Conservation (phyloP, 139 green algal species). For the Micractinium conductrix region DNA sequence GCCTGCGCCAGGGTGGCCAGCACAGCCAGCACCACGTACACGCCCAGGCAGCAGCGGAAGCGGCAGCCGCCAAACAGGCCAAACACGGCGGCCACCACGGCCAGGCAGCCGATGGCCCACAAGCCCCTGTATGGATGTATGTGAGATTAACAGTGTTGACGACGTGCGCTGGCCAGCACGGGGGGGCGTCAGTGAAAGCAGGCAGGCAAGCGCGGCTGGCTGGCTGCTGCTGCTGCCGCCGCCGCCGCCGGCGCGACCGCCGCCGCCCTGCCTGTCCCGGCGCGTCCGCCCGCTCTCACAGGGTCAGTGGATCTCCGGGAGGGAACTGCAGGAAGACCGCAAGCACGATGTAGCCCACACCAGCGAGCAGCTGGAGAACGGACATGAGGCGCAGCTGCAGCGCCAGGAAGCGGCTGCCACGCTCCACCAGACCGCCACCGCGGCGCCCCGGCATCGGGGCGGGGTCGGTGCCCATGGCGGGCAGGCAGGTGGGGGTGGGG, state of each 20-base stretch:
- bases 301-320: slow-evolving; percentile 25
- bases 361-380: slow-evolving; percentile 25
- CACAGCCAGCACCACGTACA: slow-evolving; percentile 29
- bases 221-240: not conserved
- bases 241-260: not conserved
- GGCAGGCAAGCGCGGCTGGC: not conserved
- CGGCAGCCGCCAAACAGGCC: slow-evolving; percentile 28
- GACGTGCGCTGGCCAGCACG: not conserved
- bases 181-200: not conserved
- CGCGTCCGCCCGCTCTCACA: not conserved
- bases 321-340: slow-evolving; percentile 29
- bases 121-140: slow-evolving; percentile 26
- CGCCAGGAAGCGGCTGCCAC: not conserved
- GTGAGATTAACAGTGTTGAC: not conserved
- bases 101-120: slow-evolving; percentile 37
- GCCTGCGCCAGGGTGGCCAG: slow-evolving; percentile 26
- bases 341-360: slow-evolving; percentile 25
- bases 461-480: not conserved
- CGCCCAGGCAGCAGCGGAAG: slow-evolving; percentile 39
- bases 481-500: no score
- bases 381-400: slow-evolving; percentile 18
- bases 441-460: not conserved
- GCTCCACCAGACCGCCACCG: not conserved
- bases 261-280: not conserved
- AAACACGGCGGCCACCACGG: slow-evolving; percentile 27